Percentiles rank a stretch among this genome's conserved stretches.
Conservation (phyloP, 179 eudicot genomes). For the Monotropa hypopitys region DNA sequence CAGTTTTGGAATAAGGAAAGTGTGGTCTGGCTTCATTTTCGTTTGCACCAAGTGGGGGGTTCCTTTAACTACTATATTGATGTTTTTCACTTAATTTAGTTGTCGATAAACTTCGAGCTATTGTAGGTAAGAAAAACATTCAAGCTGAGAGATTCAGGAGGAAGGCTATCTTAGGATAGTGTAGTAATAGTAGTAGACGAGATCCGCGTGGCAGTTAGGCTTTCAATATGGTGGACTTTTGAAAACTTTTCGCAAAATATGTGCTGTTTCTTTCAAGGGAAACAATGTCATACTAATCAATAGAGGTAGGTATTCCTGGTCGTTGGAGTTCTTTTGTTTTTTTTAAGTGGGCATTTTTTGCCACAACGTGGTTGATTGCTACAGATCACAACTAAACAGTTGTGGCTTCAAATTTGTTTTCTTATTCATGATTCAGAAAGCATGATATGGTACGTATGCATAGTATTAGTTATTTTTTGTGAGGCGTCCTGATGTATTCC, state of each 20-base stretch:
- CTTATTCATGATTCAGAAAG: background rate
- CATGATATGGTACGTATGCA: background rate
- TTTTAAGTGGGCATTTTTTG: background rate
- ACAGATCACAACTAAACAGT: background rate
- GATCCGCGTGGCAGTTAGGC: background rate
- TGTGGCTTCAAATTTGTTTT: background rate
- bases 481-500: background rate
- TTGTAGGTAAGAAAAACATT: background rate
- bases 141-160: background rate
- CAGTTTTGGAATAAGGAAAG: background rate
- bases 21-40: background rate
- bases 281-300: background rate
- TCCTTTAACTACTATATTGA: background rate
- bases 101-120: background rate
- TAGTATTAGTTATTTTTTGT: background rate
- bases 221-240: background rate
- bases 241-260: background rate
- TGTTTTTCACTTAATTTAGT: background rate
- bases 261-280: background rate
- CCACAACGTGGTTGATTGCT: background rate
- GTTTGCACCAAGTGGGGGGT: background rate
- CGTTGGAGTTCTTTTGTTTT: background rate
- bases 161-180: background rate
- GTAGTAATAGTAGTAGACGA: background rate
- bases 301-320: background rate